Evolutionary conservation across 2,329 filamentous ascomycete genomes (phyloP).

Genomic region (Coniella lustricola): DNA sequence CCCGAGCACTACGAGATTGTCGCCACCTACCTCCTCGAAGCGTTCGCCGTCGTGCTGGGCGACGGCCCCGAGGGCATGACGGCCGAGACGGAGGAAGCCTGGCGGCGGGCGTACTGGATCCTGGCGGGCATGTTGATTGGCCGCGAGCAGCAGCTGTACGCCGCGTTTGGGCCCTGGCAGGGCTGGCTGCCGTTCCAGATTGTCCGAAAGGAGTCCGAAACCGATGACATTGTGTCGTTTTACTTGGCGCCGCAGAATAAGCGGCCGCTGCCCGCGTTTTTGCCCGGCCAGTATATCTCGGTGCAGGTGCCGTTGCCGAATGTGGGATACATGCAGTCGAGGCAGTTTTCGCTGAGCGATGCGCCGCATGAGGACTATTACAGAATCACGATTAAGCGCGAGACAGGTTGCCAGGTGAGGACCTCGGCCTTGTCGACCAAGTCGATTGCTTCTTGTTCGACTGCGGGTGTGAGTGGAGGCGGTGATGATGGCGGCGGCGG

Average conservation of each 20-base stretch:
- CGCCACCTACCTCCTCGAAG: slow-evolving; percentile 58
- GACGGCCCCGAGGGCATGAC: slow-evolving; percentile 58
- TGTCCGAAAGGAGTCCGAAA: slow-evolving; percentile 56
- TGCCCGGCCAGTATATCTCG: slow-evolving; percentile 67
- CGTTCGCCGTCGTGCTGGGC: slow-evolving; percentile 61
- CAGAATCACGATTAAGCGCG: slow-evolving; percentile 65
- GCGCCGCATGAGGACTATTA: slow-evolving; percentile 55
- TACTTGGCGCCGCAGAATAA: slow-evolving; percentile 59
- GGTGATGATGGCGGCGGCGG: no score
- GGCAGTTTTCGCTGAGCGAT: slow-evolving; percentile 69
- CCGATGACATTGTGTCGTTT: slow-evolving; percentile 63
- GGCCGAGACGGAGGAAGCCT: slow-evolving; percentile 56
- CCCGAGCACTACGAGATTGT: slow-evolving; percentile 66
- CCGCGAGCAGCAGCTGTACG: slow-evolving; percentile 57
- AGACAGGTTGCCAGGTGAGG: slow-evolving; percentile 45
- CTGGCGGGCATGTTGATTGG: slow-evolving; percentile 66
- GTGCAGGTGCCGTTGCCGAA: slow-evolving; percentile 51
- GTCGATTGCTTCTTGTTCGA: no score
- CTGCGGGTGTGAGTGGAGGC: no score
- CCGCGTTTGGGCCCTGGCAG: slow-evolving; percentile 53
- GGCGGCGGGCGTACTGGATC: slow-evolving; percentile 66
- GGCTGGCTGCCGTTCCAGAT: slow-evolving; percentile 63
- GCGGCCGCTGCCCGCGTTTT: slow-evolving; percentile 52
- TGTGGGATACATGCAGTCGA: slow-evolving; percentile 53
- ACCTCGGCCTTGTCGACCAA: no score